These are phyloP conservation scores for Simmondsia chinensis DNA, from an alignment of 148 eudicot genomes.

Conservation along the genomic window DNA sequence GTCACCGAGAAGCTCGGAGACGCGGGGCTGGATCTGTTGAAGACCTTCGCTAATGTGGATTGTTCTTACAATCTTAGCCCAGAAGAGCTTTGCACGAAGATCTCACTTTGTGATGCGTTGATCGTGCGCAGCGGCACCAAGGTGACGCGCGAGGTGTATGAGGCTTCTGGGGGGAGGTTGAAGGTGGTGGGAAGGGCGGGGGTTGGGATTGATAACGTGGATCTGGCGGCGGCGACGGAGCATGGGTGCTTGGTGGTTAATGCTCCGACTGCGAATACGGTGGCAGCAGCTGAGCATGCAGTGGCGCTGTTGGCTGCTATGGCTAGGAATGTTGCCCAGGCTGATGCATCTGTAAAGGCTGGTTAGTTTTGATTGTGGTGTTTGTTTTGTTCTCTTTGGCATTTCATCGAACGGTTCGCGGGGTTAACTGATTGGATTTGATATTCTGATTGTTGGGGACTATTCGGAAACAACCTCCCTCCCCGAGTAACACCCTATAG, in stretches of 20 bases:
- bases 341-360: conserved; percentile 88
- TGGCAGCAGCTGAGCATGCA: conserved; percentile 98
- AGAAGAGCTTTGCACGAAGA: conserved; percentile 89
- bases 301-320: conserved; percentile 81
- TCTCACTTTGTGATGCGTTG: conserved; percentile 86
- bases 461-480: no score
- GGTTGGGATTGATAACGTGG: conserved; percentile 97
- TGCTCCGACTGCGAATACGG: conserved; percentile 94
- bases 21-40: conserved; percentile 56
- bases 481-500: no score
- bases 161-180: conserved; percentile 73
- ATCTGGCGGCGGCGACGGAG: conserved; percentile 94
- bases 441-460: no score
- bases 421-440: not conserved
- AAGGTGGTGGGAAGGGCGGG: conserved; percentile 97
- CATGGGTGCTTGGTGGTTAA: conserved; percentile 95
- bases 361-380: conserved; percentile 38
- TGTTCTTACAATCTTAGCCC: conserved; percentile 78
- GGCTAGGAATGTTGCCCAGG: conserved; percentile 94
- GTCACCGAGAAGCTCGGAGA: conserved; percentile 86
- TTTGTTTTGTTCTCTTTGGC: conserved; percentile 2
- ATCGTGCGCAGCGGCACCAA: conserved; percentile 88
- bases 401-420: conserved; percentile 23
- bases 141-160: conserved; percentile 84
- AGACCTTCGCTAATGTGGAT: conserved; percentile 70